Base-by-base conservation (phyloP, 2,329 filamentous ascomycete genomes). In the Cercospora janseana region DNA sequence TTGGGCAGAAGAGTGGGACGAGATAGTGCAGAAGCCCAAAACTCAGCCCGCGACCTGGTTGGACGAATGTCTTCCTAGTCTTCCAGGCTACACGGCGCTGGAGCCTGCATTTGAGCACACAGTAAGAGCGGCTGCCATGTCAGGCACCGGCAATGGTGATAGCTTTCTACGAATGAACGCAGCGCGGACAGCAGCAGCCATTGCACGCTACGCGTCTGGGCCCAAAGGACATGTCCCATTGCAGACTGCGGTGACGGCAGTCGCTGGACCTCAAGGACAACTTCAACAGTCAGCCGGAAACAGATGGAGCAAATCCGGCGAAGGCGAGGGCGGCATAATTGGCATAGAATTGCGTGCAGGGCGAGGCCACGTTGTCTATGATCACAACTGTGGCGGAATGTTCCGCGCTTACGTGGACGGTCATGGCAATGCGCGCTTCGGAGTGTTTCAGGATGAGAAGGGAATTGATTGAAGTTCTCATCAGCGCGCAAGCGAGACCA, bases 371-470 rank as follows among this genome's bases (percentile, higher is more conserved):
- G 76, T 94, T 4, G 71, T 91, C 12, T 86, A 83, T 66, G 87
- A 91, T 60, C 90, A 85, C 66, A 95, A 95, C 65, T 93, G 87
- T 60, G 86, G 84, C 4, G 90, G 90, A 0, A 91, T 95, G 87
- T 93, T 90, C 64, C 78, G 89, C 15, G 88, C 88, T 0, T 92
- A 86, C 79, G 72, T 87, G 15, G 79, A 87, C 55, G 78, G 83
- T 3, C 64, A 79, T 1, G 85, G 83, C 0, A 71, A 72, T 51
- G 72, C 76, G 13, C 72, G 75, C 18, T 59, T 59, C 13, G 55
- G 55, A 13, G 43, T 59, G 5, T 59, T 59, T 32, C 55, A 55
- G 15, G 42, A 55, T 20, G 49, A 52, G 18, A 51, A 51, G 31
- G 38, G 20, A 38, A 38, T 12, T 20, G 18, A 3, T 38, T 38